Evolutionary conservation across 345 rosid genomes (phyloP), one percentile per base, ranked within the genome.

Genomic region (Noccaea bulbosa): DNA sequence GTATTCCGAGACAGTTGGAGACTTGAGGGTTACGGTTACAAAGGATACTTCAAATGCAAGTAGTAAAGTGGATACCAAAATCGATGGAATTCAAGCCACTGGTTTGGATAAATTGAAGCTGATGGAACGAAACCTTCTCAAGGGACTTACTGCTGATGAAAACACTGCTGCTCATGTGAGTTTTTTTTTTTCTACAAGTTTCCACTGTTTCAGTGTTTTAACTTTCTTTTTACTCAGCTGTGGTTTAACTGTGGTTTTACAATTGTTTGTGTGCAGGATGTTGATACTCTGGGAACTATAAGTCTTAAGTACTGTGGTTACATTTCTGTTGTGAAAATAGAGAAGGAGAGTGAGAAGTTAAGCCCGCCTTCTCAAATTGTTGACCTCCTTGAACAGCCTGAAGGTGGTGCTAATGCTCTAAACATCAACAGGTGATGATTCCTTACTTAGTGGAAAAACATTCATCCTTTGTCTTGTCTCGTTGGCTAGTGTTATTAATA

Each of bases 321-420:
- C 73, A 67, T 91, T 73, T 90, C 88, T 73, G 79, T 84, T 62
- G 93, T 91, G 45, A 94, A 88, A 82, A 88, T 89, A 75, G 80
- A 69, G 67, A 80, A 67, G 77, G 87, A 80, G 77, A 80, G 73
- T 74, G 79, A 73, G 76, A 75, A 84, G 64, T 78, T 65, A 70
- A 62, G 53, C 72, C 76, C 83, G 71, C 80, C 82, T 56, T 82
- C 80, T 73, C 87, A 84, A 52, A 84, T 87, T 70, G 75, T 84
- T 73, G 91, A 84, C 74, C 79, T 73, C 79, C 85, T 94, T 78
- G 92, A 88, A 73, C 97, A 94, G 79, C 95, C 90, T 69, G 97
- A 89, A 80, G 99, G 99, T 17, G 97, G 99, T 67, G 99, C 97
- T 60, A 91, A 85, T 81, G 97, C 99, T 79, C 89, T 94, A 50